Conservation (phyloP, 495 filamentous ascomycete species). For the Aspergillus nanangensis region DNA sequence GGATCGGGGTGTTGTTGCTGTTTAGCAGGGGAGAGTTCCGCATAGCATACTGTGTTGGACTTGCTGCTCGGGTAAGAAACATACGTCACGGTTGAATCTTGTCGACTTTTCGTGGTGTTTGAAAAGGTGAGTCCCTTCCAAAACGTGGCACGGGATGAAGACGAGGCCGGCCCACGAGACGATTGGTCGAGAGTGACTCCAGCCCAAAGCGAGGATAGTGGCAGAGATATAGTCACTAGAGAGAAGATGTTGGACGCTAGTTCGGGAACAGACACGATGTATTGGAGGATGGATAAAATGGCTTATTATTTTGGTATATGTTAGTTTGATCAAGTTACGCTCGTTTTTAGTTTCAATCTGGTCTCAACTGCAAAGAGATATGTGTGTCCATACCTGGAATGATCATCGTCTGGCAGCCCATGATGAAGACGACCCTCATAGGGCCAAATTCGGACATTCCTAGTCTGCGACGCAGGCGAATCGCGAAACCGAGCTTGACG, state of each 20-base stretch:
- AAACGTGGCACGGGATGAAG: slow-evolving; percentile 19
- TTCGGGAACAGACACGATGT: slow-evolving; percentile 48
- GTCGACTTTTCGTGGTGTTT: slow-evolving; percentile 8
- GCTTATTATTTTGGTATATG: slow-evolving; percentile 46
- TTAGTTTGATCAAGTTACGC: too few relatives aligned
- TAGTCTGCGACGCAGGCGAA: slow-evolving; percentile 51
- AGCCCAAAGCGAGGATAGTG: slow-evolving; percentile 79
- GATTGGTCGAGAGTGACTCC: slow-evolving; percentile 33
- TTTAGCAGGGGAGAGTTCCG: slow-evolving; percentile 14
- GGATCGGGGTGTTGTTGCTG: slow-evolving; percentile 9
- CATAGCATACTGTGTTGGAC: slow-evolving; percentile 24
- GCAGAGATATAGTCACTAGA: slow-evolving; percentile 67
- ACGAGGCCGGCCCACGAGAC: not conserved
- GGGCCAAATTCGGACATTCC: slow-evolving; percentile 58
- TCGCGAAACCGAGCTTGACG: slow-evolving; percentile 60
- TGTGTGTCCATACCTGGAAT: slow-evolving; percentile 56
- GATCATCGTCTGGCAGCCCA: slow-evolving; percentile 73
- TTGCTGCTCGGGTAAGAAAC: not conserved
- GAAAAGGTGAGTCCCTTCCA: slow-evolving; percentile 22
- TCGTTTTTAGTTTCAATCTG: too few relatives aligned
- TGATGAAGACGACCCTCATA: slow-evolving; percentile 68
- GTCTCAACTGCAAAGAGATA: not conserved
- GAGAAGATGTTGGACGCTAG: slow-evolving; percentile 59
- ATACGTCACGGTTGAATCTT: not conserved
- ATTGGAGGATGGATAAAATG: slow-evolving; percentile 66